These are phyloP conservation scores for Boletus pseudo-olivaceus DNA, from an alignment of 768 basidiomycete genomes.

Conservation along the genomic window DNA sequence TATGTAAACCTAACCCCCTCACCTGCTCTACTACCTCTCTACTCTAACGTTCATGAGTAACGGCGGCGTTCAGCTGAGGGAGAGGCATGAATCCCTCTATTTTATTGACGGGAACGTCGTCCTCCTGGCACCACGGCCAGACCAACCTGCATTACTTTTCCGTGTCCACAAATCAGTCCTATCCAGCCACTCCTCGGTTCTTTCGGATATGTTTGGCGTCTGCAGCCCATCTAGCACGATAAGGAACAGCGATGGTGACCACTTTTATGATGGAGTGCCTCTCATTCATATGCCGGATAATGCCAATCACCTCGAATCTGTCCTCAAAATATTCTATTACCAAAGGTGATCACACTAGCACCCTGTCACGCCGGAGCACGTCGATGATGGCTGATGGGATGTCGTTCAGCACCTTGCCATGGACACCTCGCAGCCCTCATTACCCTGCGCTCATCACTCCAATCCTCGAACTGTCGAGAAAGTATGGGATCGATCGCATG, in stretches of 20 bases:
- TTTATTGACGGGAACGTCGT: conserved; percentile 8
- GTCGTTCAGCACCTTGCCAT: conserved; percentile 1
- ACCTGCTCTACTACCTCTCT: not conserved
- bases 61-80: conserved; percentile 22
- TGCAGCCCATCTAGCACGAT: not conserved
- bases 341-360: conserved; percentile 3
- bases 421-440: not conserved
- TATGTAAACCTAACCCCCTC: no score
- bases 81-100: conserved; percentile 8
- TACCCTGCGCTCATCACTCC: conserved; percentile 1
- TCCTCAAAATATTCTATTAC: conserved; percentile 11
- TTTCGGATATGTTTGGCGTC: conserved; percentile 7
- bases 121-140: not conserved
- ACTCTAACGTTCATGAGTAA: conserved; percentile 35
- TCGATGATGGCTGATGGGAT: not conserved
- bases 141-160: not conserved
- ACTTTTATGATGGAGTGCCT: conserved; percentile 3
- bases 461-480: conserved; percentile 8
- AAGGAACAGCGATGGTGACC: not conserved
- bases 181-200: conserved; percentile 6
- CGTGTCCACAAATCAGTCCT: conserved; percentile 15
- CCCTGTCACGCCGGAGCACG: no score
- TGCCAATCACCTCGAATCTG: conserved; percentile 3
- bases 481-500: conserved; percentile 11
- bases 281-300: conserved; percentile 7